Evolutionary conservation across 31 red algal genomes (phyloP), one percentile per base, ranked within the genome.

Genomic region (Porphyra umbilicalis): DNA sequence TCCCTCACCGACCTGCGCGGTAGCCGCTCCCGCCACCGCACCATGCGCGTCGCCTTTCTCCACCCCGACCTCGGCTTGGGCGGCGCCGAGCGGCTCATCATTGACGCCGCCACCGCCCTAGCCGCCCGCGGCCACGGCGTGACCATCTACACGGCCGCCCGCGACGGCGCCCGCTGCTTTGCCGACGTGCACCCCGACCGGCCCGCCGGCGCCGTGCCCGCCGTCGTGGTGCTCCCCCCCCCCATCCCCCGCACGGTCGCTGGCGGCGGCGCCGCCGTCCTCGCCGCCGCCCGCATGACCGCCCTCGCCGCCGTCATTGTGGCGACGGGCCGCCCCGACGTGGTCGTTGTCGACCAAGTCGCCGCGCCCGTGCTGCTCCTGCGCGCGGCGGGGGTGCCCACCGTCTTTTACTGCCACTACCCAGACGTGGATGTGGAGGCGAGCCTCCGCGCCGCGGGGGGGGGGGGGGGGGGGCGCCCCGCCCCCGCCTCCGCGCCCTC

Each of bases 31-130:
- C 42, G 14, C 42, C 42, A n/a, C 30, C 25, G 25, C 2, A 71
- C 16, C 57, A 93, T 93, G 89, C 89, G 83, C 83, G 88, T 99
- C 44, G 88, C 90, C 11, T 94, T 99, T 85, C 75, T 99, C 33
- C 97, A 99, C 81, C 93, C 93, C 9, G 97, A 99, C 81, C 86
- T 99, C 2, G 97, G 97, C 11, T 86, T 99, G 0, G 97, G 97
- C n/a, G 97, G 97, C 77, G 97, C 97, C 32, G 97, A 99, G 84
- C 89, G 93, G 30, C 84, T 95, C 11, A 77, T 96, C 33, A 81
- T 99, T 6, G 93, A 99, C 76, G 82, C 91, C 78, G 93, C 97
- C 30, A 68, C 94, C 32, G 89, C 89, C 10, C 67, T 93, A 2
- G 81, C 88, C 77, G 79, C 79, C 1, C 83, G 81, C 32, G 82